A percentile compares a stretch with the other conserved stretches of the same genome.
Conservation (phyloP, 1,284 basidiomycete species). For the Exobasidium cylindrosporum region DNA sequence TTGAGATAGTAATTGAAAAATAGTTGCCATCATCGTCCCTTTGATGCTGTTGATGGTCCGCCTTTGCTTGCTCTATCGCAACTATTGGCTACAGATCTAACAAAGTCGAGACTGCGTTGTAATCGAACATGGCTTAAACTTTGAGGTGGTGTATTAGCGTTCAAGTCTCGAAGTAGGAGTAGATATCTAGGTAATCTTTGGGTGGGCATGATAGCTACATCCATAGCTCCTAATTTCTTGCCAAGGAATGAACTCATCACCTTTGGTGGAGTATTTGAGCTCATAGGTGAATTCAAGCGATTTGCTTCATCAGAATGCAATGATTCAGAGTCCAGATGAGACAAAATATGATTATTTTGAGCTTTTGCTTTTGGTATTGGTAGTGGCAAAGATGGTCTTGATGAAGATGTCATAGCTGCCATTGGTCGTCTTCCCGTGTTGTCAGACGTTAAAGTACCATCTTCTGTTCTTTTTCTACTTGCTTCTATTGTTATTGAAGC, state of each 20-base stretch:
- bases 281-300: not conserved
- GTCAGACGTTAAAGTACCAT: no score
- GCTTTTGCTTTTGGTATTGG: not conserved
- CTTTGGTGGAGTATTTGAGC: not conserved
- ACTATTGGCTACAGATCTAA: slow-evolving; percentile 23
- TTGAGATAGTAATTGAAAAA: not conserved
- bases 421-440: slow-evolving; percentile 2
- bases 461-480: not conserved
- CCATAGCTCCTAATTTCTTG: slow-evolving; percentile 43
- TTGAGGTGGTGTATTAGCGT: slow-evolving; percentile 39
- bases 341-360: no score
- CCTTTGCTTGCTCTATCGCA: slow-evolving; percentile 28
- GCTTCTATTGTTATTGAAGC: not conserved
- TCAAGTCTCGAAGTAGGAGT: slow-evolving; percentile 42
- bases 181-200: slow-evolving; percentile 47
- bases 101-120: slow-evolving; percentile 26
- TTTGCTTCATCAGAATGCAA: not conserved
- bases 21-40: not conserved
- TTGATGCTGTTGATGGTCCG: not conserved
- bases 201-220: slow-evolving; percentile 51
- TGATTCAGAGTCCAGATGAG: no score
- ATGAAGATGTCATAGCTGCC: not conserved
- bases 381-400: not conserved
- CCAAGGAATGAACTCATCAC: not conserved
- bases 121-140: slow-evolving; percentile 34